These are phyloP conservation scores for Ajuga chamaepitys DNA, from an alignment of 257 asterid species.

Conservation along the genomic window DNA sequence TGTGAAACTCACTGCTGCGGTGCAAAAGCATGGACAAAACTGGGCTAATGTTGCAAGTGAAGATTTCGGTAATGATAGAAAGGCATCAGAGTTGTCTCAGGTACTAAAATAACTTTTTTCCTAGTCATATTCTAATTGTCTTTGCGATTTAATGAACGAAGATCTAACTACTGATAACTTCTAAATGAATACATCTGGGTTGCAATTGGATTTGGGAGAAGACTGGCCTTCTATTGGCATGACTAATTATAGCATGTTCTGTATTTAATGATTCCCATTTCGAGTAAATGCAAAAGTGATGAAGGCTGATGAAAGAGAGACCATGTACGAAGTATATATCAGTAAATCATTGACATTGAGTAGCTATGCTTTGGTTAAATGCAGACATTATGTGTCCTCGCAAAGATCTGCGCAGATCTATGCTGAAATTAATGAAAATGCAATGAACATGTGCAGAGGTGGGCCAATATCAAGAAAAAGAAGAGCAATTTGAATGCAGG, in stretches of 20 bases:
- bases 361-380: conserved; percentile 29
- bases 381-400: neutral
- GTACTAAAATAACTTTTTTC: conserved; percentile 23
- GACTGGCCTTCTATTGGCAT: neutral
- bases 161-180: neutral
- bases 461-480: conserved; percentile 57
- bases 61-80: conserved; percentile 63
- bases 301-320: neutral
- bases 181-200: neutral
- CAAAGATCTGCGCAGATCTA: neutral
- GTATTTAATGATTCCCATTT: neutral
- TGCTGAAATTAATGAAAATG: conserved; percentile 3
- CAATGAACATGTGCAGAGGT: conserved; percentile 50
- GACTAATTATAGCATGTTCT: neutral
- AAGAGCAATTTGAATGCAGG: conserved; percentile 35
- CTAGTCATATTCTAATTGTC: neutral
- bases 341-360: conserved; percentile 8
- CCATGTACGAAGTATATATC: neutral
- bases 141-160: neutral
- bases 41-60: conserved; percentile 57
- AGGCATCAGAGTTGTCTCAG: conserved; percentile 64
- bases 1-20: conserved; percentile 61
- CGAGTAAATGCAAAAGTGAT: neutral
- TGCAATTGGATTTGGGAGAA: neutral
- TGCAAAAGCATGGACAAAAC: conserved; percentile 47